phyloP scores from a whole-genome alignment of 2,329 filamentous ascomycete species.

The Fusarium sp. region DNA sequence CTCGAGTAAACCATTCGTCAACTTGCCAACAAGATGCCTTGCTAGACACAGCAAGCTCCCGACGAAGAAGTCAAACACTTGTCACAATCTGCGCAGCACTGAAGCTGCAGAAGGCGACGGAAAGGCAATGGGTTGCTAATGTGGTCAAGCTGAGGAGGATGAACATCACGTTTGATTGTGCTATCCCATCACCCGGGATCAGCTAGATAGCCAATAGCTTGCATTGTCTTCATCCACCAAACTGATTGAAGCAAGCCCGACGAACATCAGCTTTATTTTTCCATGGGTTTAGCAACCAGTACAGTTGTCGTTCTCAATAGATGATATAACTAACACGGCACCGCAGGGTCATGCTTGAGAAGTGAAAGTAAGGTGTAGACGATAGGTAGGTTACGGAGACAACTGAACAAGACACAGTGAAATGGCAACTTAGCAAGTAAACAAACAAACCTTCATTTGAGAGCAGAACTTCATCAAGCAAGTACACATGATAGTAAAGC shows the following conservation, averaged over 20 bases:
- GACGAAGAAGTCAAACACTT: background rate
- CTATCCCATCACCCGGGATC: background rate
- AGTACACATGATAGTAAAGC: background rate
- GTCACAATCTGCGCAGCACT: background rate
- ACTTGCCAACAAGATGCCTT: background rate
- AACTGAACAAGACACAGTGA: background rate
- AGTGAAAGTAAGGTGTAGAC: background rate
- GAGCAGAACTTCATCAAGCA: background rate
- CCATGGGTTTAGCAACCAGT: background rate
- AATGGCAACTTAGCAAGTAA: background rate
- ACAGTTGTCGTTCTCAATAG: background rate
- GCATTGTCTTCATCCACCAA: background rate
- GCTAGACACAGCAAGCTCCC: background rate
- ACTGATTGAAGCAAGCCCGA: background rate
- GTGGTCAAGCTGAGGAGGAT: background rate
- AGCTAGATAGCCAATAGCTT: background rate
- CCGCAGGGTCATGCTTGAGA: background rate
- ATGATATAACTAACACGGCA: background rate
- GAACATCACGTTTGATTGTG: too few species aligned
- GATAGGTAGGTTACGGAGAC: background rate
- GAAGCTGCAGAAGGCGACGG: background rate
- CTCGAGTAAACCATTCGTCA: background rate
- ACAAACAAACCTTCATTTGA: too few species aligned
- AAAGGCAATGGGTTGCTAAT: too few species aligned
- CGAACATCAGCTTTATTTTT: background rate